These are phyloP conservation scores for Phytophthora macrochlamydospora DNA, from an alignment of 352 stramenopile species.

Conservation along the genomic window DNA sequence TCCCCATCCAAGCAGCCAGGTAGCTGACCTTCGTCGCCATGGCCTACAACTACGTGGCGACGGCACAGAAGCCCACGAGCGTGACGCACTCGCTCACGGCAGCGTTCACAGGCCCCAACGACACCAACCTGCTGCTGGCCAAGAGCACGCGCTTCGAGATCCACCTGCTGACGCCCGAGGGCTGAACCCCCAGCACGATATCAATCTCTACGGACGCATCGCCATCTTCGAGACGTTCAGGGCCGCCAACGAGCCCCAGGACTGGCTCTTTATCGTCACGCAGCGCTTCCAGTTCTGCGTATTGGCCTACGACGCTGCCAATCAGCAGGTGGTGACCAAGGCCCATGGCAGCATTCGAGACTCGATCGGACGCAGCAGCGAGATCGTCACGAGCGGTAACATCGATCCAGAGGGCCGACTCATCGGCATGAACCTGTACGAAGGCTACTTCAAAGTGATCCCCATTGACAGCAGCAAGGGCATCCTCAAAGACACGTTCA, in stretches of 20 bases:
- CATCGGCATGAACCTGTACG: slow-evolving; percentile 93
- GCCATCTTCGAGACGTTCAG: slow-evolving; percentile 89
- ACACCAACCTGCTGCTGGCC: slow-evolving; percentile 91
- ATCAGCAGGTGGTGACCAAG: slow-evolving; percentile 82
- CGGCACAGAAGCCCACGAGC: slow-evolving; percentile 92
- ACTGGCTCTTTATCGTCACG: slow-evolving; percentile 91
- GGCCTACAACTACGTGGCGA: slow-evolving; percentile 94
- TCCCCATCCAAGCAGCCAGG: too few species aligned
- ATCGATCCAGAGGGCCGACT: slow-evolving; percentile 86
- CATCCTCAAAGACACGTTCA: slow-evolving; percentile 88
- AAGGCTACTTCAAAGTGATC: slow-evolving; percentile 92
- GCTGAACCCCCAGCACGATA: slow-evolving; percentile 84
- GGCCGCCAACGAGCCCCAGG: slow-evolving; percentile 67
- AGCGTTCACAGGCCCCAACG: slow-evolving; percentile 84
- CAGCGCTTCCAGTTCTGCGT: slow-evolving; percentile 93
- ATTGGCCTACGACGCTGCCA: slow-evolving; percentile 74
- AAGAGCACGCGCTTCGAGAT: slow-evolving; percentile 92
- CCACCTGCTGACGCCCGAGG: slow-evolving; percentile 86
- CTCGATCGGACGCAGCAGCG: slow-evolving; percentile 85
- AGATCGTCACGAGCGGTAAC: slow-evolving; percentile 89
- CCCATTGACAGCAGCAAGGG: slow-evolving; percentile 85
- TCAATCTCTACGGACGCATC: slow-evolving; percentile 88
- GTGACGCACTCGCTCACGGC: slow-evolving; percentile 93
- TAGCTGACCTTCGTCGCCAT: slow-evolving; percentile 25
- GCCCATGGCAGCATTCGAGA: slow-evolving; percentile 88